Conservation (phyloP, 2,329 filamentous ascomycete genomes). For the Cladophialophora chaetospira region DNA sequence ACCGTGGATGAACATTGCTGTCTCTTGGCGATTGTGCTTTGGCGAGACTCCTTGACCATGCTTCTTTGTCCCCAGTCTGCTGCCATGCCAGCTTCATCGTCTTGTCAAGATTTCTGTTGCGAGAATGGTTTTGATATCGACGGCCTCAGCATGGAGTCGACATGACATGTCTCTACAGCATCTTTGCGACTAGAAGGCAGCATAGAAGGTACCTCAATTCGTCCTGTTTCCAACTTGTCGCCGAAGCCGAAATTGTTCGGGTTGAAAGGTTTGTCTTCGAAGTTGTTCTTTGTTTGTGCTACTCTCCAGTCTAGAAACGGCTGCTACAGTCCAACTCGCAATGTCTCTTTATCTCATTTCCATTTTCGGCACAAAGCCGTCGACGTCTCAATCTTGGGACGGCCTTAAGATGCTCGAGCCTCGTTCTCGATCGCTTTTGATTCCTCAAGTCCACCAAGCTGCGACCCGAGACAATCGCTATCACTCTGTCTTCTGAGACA, state of each 20-base stretch:
- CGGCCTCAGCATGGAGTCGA: background rate
- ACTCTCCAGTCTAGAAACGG: constrained; percentile 18
- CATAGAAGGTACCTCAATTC: background rate
- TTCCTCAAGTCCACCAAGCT: constrained; percentile 8
- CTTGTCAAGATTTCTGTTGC: too few relatives aligned
- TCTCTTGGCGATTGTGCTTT: background rate
- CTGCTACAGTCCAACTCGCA: constrained; percentile 13
- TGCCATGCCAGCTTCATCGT: too few relatives aligned
- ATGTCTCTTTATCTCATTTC: constrained; percentile 23
- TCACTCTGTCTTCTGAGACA: background rate
- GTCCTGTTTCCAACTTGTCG: constrained; percentile 1
- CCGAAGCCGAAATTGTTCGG: constrained; percentile 14
- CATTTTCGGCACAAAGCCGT: constrained; percentile 27
- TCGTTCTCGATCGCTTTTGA: background rate
- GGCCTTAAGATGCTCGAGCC: constrained; percentile 1
- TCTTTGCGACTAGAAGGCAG: background rate
- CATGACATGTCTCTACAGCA: background rate
- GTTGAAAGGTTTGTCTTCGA: constrained; percentile 10
- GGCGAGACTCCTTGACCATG: background rate
- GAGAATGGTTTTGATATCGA: too few relatives aligned
- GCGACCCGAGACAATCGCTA: constrained; percentile 3
- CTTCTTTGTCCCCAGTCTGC: background rate
- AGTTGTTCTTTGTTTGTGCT: constrained; percentile 22
- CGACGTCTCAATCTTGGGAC: constrained; percentile 14
- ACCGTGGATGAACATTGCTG: background rate